phyloP scores from a whole-genome alignment of 1,139 yeast species.

The Trichomonascaceae sp. region DNA sequence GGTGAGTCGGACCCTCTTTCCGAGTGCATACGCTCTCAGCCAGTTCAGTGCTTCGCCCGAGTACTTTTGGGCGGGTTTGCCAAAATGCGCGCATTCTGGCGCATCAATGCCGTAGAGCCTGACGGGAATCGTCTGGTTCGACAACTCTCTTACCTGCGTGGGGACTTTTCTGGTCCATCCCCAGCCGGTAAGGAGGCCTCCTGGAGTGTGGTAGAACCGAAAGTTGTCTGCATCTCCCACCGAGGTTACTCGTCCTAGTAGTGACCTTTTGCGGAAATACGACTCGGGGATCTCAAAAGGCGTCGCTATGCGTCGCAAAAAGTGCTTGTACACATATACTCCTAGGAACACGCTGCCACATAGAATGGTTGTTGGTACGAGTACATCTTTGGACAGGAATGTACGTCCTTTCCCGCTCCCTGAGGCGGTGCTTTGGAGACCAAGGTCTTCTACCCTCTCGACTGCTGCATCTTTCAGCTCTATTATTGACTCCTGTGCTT shows the following conservation, averaged over 20 bases:
- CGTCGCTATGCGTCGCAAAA: slow-evolving; percentile 22
- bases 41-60: slow-evolving; percentile 75
- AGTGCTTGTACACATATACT: slow-evolving; percentile 18
- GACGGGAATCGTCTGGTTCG: slow-evolving; percentile 34
- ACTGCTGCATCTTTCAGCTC: too few species aligned
- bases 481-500: too few species aligned
- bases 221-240: slow-evolving; percentile 98
- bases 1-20: slow-evolving; percentile 54
- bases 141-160: slow-evolving; percentile 26
- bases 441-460: too few species aligned
- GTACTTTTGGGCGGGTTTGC: slow-evolving; percentile 83
- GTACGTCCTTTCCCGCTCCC: slow-evolving; percentile 1
- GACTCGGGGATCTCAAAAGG: slow-evolving; percentile 19
- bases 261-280: slow-evolving; percentile 27
- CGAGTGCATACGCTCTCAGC: slow-evolving; percentile 52
- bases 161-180: slow-evolving; percentile 67
- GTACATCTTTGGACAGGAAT: slow-evolving; percentile 10
- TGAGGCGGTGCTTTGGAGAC: too few species aligned
- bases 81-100: slow-evolving; percentile 92
- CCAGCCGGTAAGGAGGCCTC: slow-evolving; percentile 84
- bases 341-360: slow-evolving; percentile 16
- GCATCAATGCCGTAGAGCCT: slow-evolving; percentile 96
- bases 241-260: slow-evolving; percentile 75
- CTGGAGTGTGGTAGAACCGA: slow-evolving; percentile 86
- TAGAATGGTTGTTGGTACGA: slow-evolving; percentile 15